A percentile compares a stretch with the other conserved stretches of the same genome.
phyloP scores from a whole-genome alignment of 108 stramenopile genomes.

The Nitzschia inconspicua region DNA sequence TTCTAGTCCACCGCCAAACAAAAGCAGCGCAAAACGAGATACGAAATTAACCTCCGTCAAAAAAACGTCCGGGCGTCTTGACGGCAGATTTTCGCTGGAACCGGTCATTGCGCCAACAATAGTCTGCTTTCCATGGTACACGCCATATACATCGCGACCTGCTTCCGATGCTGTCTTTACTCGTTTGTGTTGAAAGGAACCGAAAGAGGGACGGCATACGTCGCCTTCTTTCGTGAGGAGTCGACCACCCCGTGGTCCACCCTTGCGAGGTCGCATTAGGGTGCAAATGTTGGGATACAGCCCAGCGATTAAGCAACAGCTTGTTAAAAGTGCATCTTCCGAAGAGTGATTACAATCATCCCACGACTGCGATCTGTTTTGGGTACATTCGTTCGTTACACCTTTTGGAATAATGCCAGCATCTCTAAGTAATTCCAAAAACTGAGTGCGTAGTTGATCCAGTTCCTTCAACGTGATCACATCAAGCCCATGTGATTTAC shows the following conservation, averaged over 20 bases:
- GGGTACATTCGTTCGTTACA: background rate
- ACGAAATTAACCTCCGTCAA: slow-evolving; percentile 68
- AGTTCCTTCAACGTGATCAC: slow-evolving; percentile 39
- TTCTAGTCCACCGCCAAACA: slow-evolving; percentile 59
- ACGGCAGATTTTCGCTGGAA: background rate
- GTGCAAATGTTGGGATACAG: slow-evolving; percentile 67
- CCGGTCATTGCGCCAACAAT: slow-evolving; percentile 27
- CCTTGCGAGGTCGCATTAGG: slow-evolving; percentile 45
- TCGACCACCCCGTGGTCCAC: slow-evolving; percentile 32
- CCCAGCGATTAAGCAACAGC: slow-evolving; percentile 59
- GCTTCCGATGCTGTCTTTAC: slow-evolving; percentile 34
- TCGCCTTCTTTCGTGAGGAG: slow-evolving; percentile 51
- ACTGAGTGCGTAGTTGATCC: slow-evolving; percentile 41
- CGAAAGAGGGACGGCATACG: slow-evolving; percentile 30
- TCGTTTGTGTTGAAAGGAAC: slow-evolving; percentile 54
- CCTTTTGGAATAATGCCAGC: slow-evolving; percentile 36
- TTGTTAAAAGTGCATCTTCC: slow-evolving; percentile 53
- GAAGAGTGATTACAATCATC: slow-evolving; percentile 21
- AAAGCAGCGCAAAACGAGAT: slow-evolving; percentile 53
- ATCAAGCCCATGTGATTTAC: slow-evolving; percentile 39
- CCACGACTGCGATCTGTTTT: background rate
- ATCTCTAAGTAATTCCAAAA: slow-evolving; percentile 39
- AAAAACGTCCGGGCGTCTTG: slow-evolving; percentile 32
- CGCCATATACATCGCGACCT: slow-evolving; percentile 64
- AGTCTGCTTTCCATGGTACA: slow-evolving; percentile 54